Conservation (phyloP, 768 basidiomycete genomes). For the Tremella yokohamensis region DNA sequence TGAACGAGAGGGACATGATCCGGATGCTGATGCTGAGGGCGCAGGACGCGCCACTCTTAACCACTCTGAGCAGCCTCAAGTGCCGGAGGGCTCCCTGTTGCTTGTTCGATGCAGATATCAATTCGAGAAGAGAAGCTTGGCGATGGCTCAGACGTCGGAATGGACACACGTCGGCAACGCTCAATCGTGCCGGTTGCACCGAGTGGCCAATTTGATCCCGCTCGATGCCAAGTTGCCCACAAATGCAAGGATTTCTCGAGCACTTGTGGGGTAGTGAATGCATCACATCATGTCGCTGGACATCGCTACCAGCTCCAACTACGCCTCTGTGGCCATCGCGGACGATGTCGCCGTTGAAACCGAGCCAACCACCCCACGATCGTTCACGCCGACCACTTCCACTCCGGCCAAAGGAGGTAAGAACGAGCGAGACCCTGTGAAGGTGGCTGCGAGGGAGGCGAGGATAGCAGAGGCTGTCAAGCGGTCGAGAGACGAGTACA, state of each 20-base stretch:
- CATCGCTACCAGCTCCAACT: background rate
- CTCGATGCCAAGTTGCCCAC: too few species aligned
- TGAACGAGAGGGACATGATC: background rate
- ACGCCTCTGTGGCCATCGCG: background rate
- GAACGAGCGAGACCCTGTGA: background rate
- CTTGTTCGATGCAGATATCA: too few species aligned
- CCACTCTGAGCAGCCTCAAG: background rate
- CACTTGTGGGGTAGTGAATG: too few species aligned
- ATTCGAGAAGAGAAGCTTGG: too few species aligned
- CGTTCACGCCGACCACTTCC: background rate
- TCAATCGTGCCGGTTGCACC: too few species aligned
- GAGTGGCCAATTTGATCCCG: too few species aligned
- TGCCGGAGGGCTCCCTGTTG: background rate
- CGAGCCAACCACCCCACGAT: background rate
- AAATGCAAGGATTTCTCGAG: too few species aligned
- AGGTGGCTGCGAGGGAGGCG: conserved; percentile 15
- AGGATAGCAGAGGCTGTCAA: conserved; percentile 38
- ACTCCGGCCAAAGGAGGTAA: background rate
- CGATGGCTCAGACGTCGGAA: too few species aligned
- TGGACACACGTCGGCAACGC: too few species aligned
- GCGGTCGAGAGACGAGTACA: conserved; percentile 38
- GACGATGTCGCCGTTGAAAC: background rate
- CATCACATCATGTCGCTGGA: background rate
- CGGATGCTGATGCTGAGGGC: background rate
- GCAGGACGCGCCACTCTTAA: background rate